Evolutionary conservation across 1,139 yeast genomes (phyloP).

Genomic region (Lodderomyces jiufengensis): DNA sequence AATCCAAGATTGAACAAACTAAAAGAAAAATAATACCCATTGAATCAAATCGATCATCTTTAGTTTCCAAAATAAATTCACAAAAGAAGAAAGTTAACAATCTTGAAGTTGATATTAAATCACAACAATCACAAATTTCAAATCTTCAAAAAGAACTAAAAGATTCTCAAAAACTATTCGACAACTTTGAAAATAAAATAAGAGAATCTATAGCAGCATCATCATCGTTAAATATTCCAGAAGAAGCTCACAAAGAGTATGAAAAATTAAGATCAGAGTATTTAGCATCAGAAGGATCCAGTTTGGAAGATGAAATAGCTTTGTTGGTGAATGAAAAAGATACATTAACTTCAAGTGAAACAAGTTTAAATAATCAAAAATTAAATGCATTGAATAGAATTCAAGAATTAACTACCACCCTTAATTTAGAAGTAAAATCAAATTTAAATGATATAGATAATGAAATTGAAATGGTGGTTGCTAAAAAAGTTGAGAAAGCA

Average conservation of each 20-base stretch:
- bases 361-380: conserved; percentile 42
- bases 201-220: conserved; percentile 27
- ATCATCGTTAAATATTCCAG: conserved; percentile 17
- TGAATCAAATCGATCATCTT: conserved; percentile 50
- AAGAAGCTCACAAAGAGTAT: conserved; percentile 56
- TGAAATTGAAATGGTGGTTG: conserved; percentile 32
- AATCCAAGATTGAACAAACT: conserved; percentile 35
- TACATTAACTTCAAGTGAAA: conserved; percentile 36
- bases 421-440: conserved; percentile 30
- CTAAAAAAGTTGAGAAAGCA: conserved; percentile 38
- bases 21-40: conserved; percentile 54
- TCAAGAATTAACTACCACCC: conserved; percentile 27
- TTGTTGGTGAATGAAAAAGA: conserved; percentile 44
- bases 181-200: conserved; percentile 39
- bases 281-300: conserved; percentile 55
- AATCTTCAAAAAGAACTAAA: conserved; percentile 46
- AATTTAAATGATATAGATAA: conserved; percentile 32
- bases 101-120: conserved; percentile 47
- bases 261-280: conserved; percentile 56
- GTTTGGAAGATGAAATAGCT: conserved; percentile 49
- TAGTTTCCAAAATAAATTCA: conserved; percentile 44
- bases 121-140: conserved; percentile 46
- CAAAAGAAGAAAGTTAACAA: conserved; percentile 52
- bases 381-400: conserved; percentile 39
- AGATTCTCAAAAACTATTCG: conserved; percentile 42